Evolutionary conservation across 495 filamentous ascomycete genomes (phyloP).

Genomic region (Penicillium desertorum): DNA sequence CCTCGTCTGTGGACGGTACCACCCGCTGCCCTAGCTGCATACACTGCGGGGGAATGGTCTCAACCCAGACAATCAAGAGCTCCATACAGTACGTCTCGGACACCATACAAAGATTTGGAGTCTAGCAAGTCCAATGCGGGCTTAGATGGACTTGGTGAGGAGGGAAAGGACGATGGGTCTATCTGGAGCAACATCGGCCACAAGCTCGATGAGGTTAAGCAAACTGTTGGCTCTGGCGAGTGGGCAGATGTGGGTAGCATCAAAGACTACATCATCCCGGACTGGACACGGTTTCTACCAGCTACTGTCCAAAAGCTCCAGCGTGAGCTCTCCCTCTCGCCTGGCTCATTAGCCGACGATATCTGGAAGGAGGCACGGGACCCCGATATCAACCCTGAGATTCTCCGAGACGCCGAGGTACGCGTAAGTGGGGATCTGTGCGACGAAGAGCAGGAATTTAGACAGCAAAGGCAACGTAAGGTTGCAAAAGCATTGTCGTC

Average conservation of each 20-base stretch:
- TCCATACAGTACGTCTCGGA: slow-evolving; percentile 26
- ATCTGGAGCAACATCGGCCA: slow-evolving; percentile 61
- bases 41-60: slow-evolving; percentile 30
- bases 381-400: slow-evolving; percentile 79
- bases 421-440: slow-evolving; percentile 83
- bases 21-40: slow-evolving; percentile 39
- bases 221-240: slow-evolving; percentile 56
- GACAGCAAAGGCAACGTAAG: slow-evolving; percentile 60
- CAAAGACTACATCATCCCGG: slow-evolving; percentile 68
- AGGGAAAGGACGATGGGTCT: slow-evolving; percentile 26
- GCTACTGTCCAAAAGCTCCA: slow-evolving; percentile 81
- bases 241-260: slow-evolving; percentile 64
- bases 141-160: not conserved
- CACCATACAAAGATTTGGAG: slow-evolving; percentile 18
- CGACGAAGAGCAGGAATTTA: slow-evolving; percentile 73
- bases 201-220: slow-evolving; percentile 53
- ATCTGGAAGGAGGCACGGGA: slow-evolving; percentile 92
- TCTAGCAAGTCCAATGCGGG: slow-evolving; percentile 2
- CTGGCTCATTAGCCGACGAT: slow-evolving; percentile 83
- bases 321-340: slow-evolving; percentile 78
- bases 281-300: slow-evolving; percentile 77
- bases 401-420: slow-evolving; percentile 73
- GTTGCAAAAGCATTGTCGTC: slow-evolving; percentile 70
- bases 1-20: slow-evolving; percentile 41
- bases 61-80: slow-evolving; percentile 26